These are phyloP conservation scores for Tylopilus felleus DNA, from an alignment of 768 basidiomycete species.

Conservation along the genomic window DNA sequence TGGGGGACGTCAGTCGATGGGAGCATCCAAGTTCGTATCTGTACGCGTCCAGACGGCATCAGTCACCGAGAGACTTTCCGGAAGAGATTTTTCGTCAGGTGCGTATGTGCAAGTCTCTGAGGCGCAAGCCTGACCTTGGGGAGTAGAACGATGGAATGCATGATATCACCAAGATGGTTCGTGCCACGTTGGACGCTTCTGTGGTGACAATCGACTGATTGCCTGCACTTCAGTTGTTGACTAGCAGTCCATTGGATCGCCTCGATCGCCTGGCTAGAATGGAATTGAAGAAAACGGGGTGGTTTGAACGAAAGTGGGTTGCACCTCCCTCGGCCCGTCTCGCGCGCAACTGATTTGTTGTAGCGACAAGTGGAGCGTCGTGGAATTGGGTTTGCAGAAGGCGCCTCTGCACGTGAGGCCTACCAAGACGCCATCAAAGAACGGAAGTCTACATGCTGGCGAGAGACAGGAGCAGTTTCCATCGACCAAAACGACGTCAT, in stretches of 20 bases:
- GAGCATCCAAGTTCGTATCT: conserved; percentile 16
- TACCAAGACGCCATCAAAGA: conserved; percentile 6
- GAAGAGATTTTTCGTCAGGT: conserved; percentile 15
- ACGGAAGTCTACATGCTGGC: background rate
- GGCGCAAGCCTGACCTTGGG: background rate
- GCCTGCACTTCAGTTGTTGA: conserved; percentile 14
- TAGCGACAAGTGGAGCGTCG: conserved; percentile 29
- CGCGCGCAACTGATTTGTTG: background rate
- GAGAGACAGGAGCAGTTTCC: background rate
- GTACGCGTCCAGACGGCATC: conserved; percentile 2
- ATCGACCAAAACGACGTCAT: background rate
- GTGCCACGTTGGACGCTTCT: conserved; percentile 1
- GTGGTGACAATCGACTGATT: conserved; percentile 6
- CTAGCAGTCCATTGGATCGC: conserved; percentile 28
- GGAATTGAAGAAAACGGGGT: conserved; percentile 30
- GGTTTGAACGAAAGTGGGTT: conserved; percentile 29
- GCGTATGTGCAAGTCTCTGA: background rate
- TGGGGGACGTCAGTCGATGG: conserved; percentile 13
- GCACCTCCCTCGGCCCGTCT: fast-evolving
- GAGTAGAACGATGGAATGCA: conserved; percentile 13
- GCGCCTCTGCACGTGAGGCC: conserved; percentile 3
- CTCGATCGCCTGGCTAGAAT: conserved; percentile 27
- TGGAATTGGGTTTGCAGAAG: conserved; percentile 23
- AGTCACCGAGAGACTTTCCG: background rate
- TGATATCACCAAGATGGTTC: conserved; percentile 28